Evolutionary conservation across 2,329 filamentous ascomycete species (phyloP), one percentile per base, ranked within the genome.

Genomic region (Dactylellina parvicollis): DNA sequence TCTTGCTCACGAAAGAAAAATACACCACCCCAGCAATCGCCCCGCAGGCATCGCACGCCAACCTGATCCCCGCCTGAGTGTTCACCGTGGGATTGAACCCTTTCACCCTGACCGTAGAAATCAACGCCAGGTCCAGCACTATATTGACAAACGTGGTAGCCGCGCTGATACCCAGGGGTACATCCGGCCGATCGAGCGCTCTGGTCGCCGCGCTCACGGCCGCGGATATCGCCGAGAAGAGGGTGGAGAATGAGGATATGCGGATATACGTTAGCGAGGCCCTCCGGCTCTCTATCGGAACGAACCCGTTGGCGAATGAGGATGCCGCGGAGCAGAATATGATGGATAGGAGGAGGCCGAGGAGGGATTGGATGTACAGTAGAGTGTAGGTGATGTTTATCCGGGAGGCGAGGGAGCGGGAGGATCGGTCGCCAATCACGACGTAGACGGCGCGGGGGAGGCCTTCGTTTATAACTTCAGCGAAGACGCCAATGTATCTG

Each of bases 391-490:
- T 84, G 1, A 91, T 83, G 2, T 83, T 80, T 1, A 91, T 80
- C 0, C 89, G 84, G 12, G 85, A 82, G 0, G 80, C 69, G 0
- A 84, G 78, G 0, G 82, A 81, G 1, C 88, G 84, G 0, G 84
- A 86, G 0, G 85, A 80, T 26, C 84, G 84, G 79, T 92, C 88
- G 5, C 88, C 89, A 65, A 92, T 90, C 65, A 90, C 84, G 4
- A 88, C 82, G 86, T 87, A 92, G 0, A 88, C 84, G 0, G 88
- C 87, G 20, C 89, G 84, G 0, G 89, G 89, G 0, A 92, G 85
- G 0, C 89, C 89, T 78, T 92, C 89, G 75, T 92, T 92, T 14
- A 92, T 79, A 0, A 90, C 88, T 78, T 92, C 87, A 0, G 85
- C 86, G 0, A 91, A 83, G 0, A 87, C 84, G 18, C 85, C 84